Base-by-base conservation (phyloP, 768 basidiomycete genomes). In the Termitomyces sp. region DNA sequence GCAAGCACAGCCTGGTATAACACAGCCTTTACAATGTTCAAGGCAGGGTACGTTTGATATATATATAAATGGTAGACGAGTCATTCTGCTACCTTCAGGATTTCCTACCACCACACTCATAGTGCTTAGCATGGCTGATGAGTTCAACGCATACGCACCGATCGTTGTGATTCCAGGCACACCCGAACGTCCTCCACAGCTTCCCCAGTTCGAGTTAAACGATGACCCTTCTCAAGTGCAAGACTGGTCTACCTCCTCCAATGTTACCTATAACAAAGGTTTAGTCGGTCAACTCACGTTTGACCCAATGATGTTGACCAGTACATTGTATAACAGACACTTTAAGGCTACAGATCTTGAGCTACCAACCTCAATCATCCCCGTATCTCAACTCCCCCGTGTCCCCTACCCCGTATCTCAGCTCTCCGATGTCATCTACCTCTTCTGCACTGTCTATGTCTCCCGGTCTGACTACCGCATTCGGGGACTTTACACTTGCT, bases 101-200 rank as follows among this genome's bases (percentile, higher is more conserved):
- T 16, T 13, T 18, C 13, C 18, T 56, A 5, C 6, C 12, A 15
- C 18, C 29, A 26, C 56, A 31, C 54, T 4, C n/a, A 28, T 29
- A 20, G 10, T 51, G 5, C 33, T 51, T 20, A 36, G 6, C 37
- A 61, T 61, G 57, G 39, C 50, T 39, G 47, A 57, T 16, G 31
- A 55, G 10, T 53, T 22, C 18, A 39, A n/a, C n/a, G n/a, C 6
- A 20, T 52, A 31, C 36, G 24, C 55, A 39, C 28, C 55, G 5
- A 61, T 61, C 22, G 26, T 44, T 36, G 60, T 64, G 18, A 64
- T 57, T 20, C 55, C 62, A 9, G 52, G 9, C 24, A 57, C 60
- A 42, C 58, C 55, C 2, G 26, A 52, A 29, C 3, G 3, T 29
- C 33, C 7, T 13, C 46, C 16, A 28, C 34, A 45, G 31, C 46